Percentiles rank a stretch among this genome's conserved stretches.
Conservation (phyloP, 352 stramenopile species). For the Phytophthora citrophthora region DNA sequence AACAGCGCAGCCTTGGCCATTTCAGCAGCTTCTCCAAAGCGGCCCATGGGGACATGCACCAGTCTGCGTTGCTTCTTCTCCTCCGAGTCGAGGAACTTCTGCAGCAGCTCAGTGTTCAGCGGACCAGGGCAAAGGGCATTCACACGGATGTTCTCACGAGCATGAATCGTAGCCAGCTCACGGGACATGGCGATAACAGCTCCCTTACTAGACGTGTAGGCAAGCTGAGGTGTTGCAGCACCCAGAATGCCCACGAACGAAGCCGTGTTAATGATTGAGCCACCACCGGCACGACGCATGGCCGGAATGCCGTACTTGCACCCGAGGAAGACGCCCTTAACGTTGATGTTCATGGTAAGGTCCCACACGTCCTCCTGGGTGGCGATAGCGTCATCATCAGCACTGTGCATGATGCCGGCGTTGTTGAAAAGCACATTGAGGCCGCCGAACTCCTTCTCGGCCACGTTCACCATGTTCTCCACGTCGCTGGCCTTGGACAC, state of each 20-base stretch:
- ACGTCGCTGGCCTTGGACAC: slow-evolving; percentile 78
- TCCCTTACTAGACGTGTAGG: slow-evolving; percentile 90
- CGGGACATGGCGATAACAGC: slow-evolving; percentile 89
- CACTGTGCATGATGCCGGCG: slow-evolving; percentile 85
- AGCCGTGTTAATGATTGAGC: slow-evolving; percentile 90
- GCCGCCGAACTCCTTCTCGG: slow-evolving; percentile 82
- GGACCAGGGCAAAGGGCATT: slow-evolving; percentile 87
- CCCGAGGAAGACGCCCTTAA: slow-evolving; percentile 90
- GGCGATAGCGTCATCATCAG: slow-evolving; percentile 77
- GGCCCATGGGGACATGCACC: slow-evolving; percentile 88
- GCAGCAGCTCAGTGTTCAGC: slow-evolving; percentile 86
- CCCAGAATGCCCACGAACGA: slow-evolving; percentile 87
- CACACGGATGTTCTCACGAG: slow-evolving; percentile 88
- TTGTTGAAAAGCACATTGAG: slow-evolving; percentile 90
- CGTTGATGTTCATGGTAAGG: slow-evolving; percentile 88
- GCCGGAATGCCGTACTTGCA: slow-evolving; percentile 90
- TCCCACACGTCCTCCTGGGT: slow-evolving; percentile 87
- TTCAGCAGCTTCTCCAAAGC: slow-evolving; percentile 86
- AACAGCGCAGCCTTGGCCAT: slow-evolving; percentile 91
- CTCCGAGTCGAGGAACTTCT: slow-evolving; percentile 87
- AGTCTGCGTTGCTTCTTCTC: slow-evolving; percentile 88
- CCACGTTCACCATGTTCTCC: slow-evolving; percentile 77
- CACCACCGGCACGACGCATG: slow-evolving; percentile 75
- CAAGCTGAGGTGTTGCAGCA: slow-evolving; percentile 85
- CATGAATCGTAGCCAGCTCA: slow-evolving; percentile 85